Conservation (phyloP, 495 filamentous ascomycete genomes). For the Aspergillus ellipticus region DNA sequence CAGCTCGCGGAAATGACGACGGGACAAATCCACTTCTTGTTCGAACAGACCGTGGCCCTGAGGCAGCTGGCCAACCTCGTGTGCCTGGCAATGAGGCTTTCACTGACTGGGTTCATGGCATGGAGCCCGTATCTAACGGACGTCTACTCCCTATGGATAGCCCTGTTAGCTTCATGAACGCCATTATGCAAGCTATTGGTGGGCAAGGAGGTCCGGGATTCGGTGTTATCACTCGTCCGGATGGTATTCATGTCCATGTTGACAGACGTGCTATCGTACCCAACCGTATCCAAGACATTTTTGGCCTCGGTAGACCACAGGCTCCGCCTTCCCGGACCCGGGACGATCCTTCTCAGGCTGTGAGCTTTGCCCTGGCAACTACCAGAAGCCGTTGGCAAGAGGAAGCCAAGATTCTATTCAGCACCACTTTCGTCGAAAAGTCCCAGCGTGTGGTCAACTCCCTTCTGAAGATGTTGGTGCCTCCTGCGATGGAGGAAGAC, state of each 20-base stretch:
- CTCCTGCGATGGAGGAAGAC: slow-evolving; percentile 77
- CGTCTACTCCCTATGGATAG: slow-evolving; percentile 54
- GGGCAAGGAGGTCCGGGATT: slow-evolving; percentile 47
- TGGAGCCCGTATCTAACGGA: slow-evolving; percentile 44
- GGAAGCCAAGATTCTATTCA: slow-evolving; percentile 84
- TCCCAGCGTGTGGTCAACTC: slow-evolving; percentile 65
- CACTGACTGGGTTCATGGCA: slow-evolving; percentile 55
- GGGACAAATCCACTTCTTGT: slow-evolving; percentile 74
- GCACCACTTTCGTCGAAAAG: slow-evolving; percentile 62
- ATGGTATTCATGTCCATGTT: slow-evolving; percentile 57
- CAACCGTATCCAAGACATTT: slow-evolving; percentile 55
- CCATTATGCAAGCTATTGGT: slow-evolving; percentile 56
- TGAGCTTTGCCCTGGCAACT: slow-evolving; percentile 64
- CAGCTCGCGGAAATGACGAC: slow-evolving; percentile 61
- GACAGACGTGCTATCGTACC: slow-evolving; percentile 48
- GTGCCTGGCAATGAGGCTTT: slow-evolving; percentile 33
- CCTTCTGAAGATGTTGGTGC: slow-evolving; percentile 72
- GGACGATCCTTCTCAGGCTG: slow-evolving; percentile 61
- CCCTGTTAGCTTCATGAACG: slow-evolving; percentile 60
- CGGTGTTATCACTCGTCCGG: slow-evolving; percentile 53
- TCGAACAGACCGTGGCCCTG: slow-evolving; percentile 38
- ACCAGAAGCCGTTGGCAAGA: slow-evolving; percentile 83
- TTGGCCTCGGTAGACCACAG: slow-evolving; percentile 48
- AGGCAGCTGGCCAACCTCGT: slow-evolving; percentile 28
- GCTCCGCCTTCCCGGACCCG: slow-evolving; percentile 41